These are phyloP conservation scores for Physaria fendleri DNA, from an alignment of 345 rosid species.

Conservation along the genomic window DNA sequence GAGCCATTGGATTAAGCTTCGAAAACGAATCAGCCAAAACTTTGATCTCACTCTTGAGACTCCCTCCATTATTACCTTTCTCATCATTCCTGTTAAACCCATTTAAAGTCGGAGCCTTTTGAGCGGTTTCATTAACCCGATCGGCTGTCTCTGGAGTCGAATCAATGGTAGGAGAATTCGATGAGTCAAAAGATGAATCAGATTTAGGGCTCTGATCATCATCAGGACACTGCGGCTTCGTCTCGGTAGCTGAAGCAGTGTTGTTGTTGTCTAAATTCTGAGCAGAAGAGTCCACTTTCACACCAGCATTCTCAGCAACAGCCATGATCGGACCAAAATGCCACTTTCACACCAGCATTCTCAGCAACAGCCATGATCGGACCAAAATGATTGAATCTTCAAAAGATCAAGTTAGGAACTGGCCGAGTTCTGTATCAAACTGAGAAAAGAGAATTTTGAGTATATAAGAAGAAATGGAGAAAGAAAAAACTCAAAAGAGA, in stretches of 20 bases:
- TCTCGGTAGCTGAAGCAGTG: conserved; percentile 44
- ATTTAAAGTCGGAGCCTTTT: conserved; percentile 23
- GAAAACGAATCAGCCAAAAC: conserved; percentile 75
- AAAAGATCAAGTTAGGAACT: conserved; percentile 16
- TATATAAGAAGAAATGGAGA: not conserved
- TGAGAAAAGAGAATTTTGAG: conserved; percentile 5
- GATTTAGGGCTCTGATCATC: conserved; percentile 46
- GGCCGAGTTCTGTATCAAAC: conserved; percentile 28
- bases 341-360: conserved; percentile 80
- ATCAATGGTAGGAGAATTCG: conserved; percentile 20
- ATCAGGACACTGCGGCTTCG: conserved; percentile 34
- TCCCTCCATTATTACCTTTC: conserved; percentile 9
- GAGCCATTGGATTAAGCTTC: conserved; percentile 92
- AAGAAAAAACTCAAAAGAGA: not conserved
- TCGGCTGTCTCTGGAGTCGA: conserved; percentile 23
- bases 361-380: conserved; percentile 93
- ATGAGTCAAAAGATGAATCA: conserved; percentile 32
- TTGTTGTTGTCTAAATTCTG: conserved; percentile 58
- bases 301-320: conserved; percentile 88
- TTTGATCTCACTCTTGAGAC: conserved; percentile 53
- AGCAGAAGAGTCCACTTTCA: conserved; percentile 55
- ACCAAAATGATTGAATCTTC: not conserved
- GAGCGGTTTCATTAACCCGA: conserved; percentile 19
- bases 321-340: conserved; percentile 56
- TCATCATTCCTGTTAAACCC: conserved; percentile 27